Evolutionary conservation across 495 filamentous ascomycete species (phyloP).

Genomic region (Tuber indicum): DNA sequence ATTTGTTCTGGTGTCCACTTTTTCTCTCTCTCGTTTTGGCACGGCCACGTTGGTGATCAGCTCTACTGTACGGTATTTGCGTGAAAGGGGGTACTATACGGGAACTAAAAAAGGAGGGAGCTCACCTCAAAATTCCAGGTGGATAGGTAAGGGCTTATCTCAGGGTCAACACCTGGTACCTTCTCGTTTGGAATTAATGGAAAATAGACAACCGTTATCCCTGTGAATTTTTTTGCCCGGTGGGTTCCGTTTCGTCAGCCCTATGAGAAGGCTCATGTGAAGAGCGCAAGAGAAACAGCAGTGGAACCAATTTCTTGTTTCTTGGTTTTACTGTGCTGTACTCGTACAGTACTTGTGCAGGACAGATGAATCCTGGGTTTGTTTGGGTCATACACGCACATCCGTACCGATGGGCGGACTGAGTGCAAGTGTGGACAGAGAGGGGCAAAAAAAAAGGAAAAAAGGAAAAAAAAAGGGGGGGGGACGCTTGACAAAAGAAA

Average conservation of each 20-base stretch:
- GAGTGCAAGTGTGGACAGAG: neutral
- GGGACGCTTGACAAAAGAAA: neutral
- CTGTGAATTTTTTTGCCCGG: slow-evolving; percentile 15
- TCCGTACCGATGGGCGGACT: neutral
- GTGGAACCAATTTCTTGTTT: neutral
- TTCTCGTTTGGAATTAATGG: slow-evolving; percentile 77
- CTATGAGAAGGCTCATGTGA: slow-evolving; percentile 17
- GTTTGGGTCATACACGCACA: neutral
- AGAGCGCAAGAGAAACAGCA: neutral
- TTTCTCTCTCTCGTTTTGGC: slow-evolving; percentile 6
- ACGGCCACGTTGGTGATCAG: slow-evolving; percentile 9
- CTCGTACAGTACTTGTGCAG: too few species aligned
- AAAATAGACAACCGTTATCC: slow-evolving; percentile 80
- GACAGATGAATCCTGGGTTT: neutral
- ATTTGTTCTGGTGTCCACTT: slow-evolving; percentile 75
- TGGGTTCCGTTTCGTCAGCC: slow-evolving; percentile 23
- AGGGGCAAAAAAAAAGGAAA: neutral
- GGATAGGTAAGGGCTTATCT: slow-evolving; percentile 71
- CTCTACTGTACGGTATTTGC: slow-evolving; percentile 1
- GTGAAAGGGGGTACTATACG: neutral
- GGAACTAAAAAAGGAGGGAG: slow-evolving; percentile 6
- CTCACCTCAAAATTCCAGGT: slow-evolving; percentile 86
- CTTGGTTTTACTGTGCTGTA: neutral
- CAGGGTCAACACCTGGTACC: slow-evolving; percentile 71
- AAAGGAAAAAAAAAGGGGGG: neutral